Evolutionary conservation across 2,329 filamentous ascomycete species (phyloP).

Genomic region (Hypoxylon sp.): DNA sequence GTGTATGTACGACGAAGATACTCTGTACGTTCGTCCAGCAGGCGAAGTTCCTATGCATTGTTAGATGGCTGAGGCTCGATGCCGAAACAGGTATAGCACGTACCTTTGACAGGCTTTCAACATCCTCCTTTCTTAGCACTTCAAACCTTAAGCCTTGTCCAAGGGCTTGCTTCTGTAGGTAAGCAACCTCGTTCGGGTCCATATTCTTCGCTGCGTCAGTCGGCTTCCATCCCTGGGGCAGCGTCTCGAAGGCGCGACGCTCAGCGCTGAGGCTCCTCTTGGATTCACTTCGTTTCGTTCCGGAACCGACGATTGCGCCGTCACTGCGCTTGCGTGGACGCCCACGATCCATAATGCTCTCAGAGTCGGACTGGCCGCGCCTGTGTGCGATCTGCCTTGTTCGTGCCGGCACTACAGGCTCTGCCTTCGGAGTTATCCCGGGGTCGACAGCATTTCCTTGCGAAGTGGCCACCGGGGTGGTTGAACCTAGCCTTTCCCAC

Average conservation of each 20-base stretch:
- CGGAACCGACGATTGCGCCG: slow-evolving; percentile 47
- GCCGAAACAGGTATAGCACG: slow-evolving; percentile 30
- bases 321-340: slow-evolving; percentile 65
- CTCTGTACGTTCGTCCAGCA: slow-evolving; percentile 79
- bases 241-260: slow-evolving; percentile 64
- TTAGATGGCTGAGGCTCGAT: slow-evolving; percentile 11
- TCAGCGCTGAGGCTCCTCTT: slow-evolving; percentile 60
- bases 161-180: slow-evolving; percentile 66
- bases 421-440: slow-evolving; percentile 44
- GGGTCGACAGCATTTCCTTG: slow-evolving; percentile 43
- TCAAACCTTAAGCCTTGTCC: slow-evolving; percentile 70
- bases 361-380: slow-evolving; percentile 64
- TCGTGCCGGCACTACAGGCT: slow-evolving; percentile 39
- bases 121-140: slow-evolving; percentile 68
- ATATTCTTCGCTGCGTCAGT: slow-evolving; percentile 60
- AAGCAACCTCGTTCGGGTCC: slow-evolving; percentile 56
- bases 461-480: slow-evolving; percentile 39
- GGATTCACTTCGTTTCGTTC: slow-evolving; percentile 51
- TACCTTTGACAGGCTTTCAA: slow-evolving; percentile 71
- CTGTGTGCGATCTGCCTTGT: slow-evolving; percentile 51
- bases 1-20: slow-evolving; percentile 80
- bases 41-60: slow-evolving; percentile 69
- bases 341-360: slow-evolving; percentile 67
- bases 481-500: slow-evolving; percentile 50
- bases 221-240: slow-evolving; percentile 66